Conservation (phyloP, 495 filamentous ascomycete species). For the Xylona heveae region DNA sequence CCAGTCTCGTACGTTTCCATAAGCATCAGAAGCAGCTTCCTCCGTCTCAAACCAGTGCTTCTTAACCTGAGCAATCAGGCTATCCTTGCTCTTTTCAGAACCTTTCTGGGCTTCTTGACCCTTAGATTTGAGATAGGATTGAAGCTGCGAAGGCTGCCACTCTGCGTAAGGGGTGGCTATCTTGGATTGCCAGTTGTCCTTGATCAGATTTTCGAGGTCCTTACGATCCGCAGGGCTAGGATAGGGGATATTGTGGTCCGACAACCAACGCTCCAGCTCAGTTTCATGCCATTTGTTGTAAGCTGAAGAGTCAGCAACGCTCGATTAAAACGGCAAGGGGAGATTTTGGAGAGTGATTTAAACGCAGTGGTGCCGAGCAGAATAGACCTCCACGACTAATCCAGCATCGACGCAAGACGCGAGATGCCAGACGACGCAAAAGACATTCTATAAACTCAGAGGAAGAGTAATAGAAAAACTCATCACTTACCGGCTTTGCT, state of each 20-base stretch:
- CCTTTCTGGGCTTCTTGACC: slow-evolving; percentile 43
- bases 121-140: slow-evolving; percentile 40
- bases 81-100: slow-evolving; percentile 39
- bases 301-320: slow-evolving; percentile 23
- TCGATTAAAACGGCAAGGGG: no score
- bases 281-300: slow-evolving; percentile 99
- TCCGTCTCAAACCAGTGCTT: slow-evolving; percentile 52
- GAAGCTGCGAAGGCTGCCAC: slow-evolving; percentile 47
- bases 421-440: no score
- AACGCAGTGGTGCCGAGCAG: no score
- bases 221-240: slow-evolving; percentile 69
- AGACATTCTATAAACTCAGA: neutral
- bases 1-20: slow-evolving; percentile 63
- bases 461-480: neutral
- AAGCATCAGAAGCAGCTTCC: slow-evolving; percentile 47
- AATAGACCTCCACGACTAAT: neutral
- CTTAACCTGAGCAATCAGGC: slow-evolving; percentile 45
- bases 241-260: slow-evolving; percentile 78
- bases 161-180: slow-evolving; percentile 43
- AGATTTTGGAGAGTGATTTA: no score
- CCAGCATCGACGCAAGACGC: neutral
- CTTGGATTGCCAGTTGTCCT: slow-evolving; percentile 66
- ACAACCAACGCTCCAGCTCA: slow-evolving; percentile 92
- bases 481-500: slow-evolving; percentile 50
- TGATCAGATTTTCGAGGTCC: slow-evolving; percentile 63